Conservation (phyloP, 345 rosid species). For the Lagerstroemia speciosa region DNA sequence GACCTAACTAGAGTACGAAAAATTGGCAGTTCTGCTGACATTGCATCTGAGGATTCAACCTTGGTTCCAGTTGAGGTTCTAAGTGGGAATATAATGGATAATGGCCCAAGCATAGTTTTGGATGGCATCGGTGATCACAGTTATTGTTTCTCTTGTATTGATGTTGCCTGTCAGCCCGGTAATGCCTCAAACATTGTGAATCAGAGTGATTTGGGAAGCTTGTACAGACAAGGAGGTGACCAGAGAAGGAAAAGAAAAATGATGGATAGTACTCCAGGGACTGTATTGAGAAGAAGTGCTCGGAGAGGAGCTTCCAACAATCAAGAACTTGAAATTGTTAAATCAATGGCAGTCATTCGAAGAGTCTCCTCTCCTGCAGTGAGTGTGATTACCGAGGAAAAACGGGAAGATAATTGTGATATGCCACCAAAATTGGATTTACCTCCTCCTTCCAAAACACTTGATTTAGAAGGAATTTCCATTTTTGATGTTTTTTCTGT, state of each 20-base stretch:
- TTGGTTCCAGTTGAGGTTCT: slow-evolving; percentile 18
- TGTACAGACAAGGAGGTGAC: slow-evolving; percentile 3
- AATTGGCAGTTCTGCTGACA: slow-evolving; percentile 4
- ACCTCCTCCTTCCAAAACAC: slow-evolving; percentile 60
- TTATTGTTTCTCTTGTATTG: background rate
- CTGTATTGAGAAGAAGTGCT: slow-evolving; percentile 74
- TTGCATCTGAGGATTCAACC: slow-evolving; percentile 27
- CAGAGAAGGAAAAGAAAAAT: slow-evolving; percentile 10
- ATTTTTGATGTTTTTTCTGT: slow-evolving; percentile 57
- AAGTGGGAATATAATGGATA: background rate
- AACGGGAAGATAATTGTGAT: slow-evolving; percentile 34
- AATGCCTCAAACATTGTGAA: slow-evolving; percentile 3
- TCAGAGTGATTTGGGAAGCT: slow-evolving; percentile 7
- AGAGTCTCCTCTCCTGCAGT: slow-evolving; percentile 41
- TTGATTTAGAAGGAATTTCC: slow-evolving; percentile 56
- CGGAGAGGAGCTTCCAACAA: slow-evolving; percentile 50
- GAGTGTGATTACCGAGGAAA: slow-evolving; percentile 55
- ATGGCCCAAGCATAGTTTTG: slow-evolving; percentile 1
- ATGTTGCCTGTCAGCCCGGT: background rate
- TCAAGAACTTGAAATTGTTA: slow-evolving; percentile 17
- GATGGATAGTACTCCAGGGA: slow-evolving; percentile 18
- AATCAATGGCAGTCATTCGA: slow-evolving; percentile 20
- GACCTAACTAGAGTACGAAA: background rate
- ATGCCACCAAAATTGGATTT: slow-evolving; percentile 53
- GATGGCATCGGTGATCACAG: background rate